Evolutionary conservation across 2,329 filamentous ascomycete species (phyloP).

Genomic region (Biscogniauxia mediterranea): DNA sequence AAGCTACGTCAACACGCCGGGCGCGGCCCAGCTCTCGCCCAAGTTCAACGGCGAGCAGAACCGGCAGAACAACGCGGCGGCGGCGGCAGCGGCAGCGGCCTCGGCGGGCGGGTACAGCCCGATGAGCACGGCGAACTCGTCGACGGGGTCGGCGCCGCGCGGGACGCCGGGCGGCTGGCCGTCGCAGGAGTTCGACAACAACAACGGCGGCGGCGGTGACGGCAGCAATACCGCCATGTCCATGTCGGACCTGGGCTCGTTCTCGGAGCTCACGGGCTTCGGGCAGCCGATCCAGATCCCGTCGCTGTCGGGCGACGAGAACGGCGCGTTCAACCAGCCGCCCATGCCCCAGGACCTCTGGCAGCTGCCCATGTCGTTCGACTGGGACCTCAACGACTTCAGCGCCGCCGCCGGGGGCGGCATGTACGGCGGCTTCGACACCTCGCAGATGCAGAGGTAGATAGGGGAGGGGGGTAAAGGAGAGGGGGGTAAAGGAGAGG

Average conservation of each 20-base stretch:
- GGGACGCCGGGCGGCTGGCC: constrained; percentile 46
- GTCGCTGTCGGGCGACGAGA: constrained; percentile 34
- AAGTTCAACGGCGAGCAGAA: constrained; percentile 35
- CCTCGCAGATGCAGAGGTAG: no score
- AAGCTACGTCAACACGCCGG: constrained; percentile 32
- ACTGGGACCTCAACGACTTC: constrained; percentile 79
- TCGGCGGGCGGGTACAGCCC: constrained; percentile 35
- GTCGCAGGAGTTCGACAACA: constrained; percentile 41
- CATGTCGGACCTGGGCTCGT: constrained; percentile 41
- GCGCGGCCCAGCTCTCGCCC: constrained; percentile 27
- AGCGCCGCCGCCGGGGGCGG: constrained; percentile 49
- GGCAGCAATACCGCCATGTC: constrained; percentile 9
- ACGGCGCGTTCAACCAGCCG: constrained; percentile 58
- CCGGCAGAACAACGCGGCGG: constrained; percentile 20
- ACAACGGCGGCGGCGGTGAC: constrained; percentile 16
- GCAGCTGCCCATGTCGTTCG: constrained; percentile 92
- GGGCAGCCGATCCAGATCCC: constrained; percentile 35
- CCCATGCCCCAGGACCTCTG: constrained; percentile 92
- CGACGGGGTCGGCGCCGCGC: constrained; percentile 44
- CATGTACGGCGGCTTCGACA: constrained; percentile 39
- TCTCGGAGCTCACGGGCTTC: constrained; percentile 47
- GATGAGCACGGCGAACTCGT: constrained; percentile 37
- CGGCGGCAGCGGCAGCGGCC: constrained; percentile 33
- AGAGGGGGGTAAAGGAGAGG: no score
- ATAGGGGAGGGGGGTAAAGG: no score